Base-by-base conservation (phyloP, 768 basidiomycete genomes). In the Ephemerocybe angulata region DNA sequence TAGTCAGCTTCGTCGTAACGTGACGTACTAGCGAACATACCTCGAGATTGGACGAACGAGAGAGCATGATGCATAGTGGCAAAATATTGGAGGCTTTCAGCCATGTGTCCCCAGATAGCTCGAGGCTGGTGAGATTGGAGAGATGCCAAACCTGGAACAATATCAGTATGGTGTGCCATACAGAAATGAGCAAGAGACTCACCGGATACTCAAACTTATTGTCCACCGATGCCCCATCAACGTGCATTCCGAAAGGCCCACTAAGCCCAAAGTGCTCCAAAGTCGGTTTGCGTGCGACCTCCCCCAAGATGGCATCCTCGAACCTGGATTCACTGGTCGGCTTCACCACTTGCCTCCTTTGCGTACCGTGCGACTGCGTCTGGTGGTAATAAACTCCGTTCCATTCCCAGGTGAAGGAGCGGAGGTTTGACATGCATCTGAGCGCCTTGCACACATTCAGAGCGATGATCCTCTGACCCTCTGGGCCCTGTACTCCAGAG, bases 351-450 rank as follows among this genome's bases (percentile, higher is more conserved):
- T 31, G n/a, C 27, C 47, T 42, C 25, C 24, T 15, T 42, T 38
- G 25, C 4, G 47, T 41, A 31, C 22, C 29, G 19, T 30, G 55
- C 17, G 28, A 19, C 21, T 46, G 33, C 19, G 44, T 41, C 30
- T 27, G n/a, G 40, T 43, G 30, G 35, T 44, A 41, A 27, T 41
- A 40, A 48, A 28, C 28, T 2, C 48, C 48, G 15, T 65, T 68
- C 65, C 70, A 73, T 6, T 70, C 65, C 80, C 80, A 82, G 12
- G 69, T 73, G 57, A 82, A 79, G 8, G 68, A 67, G 27, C 65
- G 65, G 28, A 82, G 66, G 13, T 66, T 63, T 12, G 62, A 60
- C 78, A 80, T 79, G 56, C 78, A 66, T 21, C 66, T 55, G 8
- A 82, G 62, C 3, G 77, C 77, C 40, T 56, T 62, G 55, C 71